phyloP scores from a whole-genome alignment of 352 stramenopile genomes.

The Globisporangium recalcitrans region DNA sequence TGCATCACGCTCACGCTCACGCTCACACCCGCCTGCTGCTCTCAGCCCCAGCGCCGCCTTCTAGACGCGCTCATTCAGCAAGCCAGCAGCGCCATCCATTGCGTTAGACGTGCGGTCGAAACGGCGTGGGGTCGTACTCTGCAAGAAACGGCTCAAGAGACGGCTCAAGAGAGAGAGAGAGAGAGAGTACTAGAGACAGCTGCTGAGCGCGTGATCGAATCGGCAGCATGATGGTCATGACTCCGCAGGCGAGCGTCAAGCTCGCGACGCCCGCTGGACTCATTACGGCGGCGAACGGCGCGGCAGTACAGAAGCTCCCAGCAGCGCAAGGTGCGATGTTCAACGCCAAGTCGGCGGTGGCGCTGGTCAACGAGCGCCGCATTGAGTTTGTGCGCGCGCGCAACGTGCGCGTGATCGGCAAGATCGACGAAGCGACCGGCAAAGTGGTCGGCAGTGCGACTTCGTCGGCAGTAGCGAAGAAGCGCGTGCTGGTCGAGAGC shows the following conservation, averaged over 20 bases:
- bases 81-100: not conserved
- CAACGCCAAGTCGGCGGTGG: conserved; percentile 57
- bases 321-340: conserved; percentile 11
- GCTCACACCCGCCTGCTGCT: not conserved
- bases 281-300: not conserved
- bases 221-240: conserved; percentile 14
- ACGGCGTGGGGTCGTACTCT: not conserved
- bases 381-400: conserved; percentile 75
- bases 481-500: conserved; percentile 33
- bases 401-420: conserved; percentile 44
- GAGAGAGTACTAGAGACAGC: not conserved
- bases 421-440: conserved; percentile 24
- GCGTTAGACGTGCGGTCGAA: not conserved
- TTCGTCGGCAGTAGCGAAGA: conserved; percentile 12
- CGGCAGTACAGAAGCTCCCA: not conserved
- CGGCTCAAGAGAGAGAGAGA: too few species aligned
- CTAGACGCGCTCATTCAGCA: too few species aligned
- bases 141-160: not conserved
- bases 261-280: conserved; percentile 2
- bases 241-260: conserved; percentile 3
- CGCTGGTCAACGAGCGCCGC: conserved; percentile 74
- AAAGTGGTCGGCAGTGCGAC: conserved; percentile 6
- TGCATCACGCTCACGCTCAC: not conserved
- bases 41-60: not conserved
- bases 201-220: not conserved